These are phyloP conservation scores for Eudorina sp. DNA, from an alignment of 139 green algal genomes.

Conservation along the genomic window DNA sequence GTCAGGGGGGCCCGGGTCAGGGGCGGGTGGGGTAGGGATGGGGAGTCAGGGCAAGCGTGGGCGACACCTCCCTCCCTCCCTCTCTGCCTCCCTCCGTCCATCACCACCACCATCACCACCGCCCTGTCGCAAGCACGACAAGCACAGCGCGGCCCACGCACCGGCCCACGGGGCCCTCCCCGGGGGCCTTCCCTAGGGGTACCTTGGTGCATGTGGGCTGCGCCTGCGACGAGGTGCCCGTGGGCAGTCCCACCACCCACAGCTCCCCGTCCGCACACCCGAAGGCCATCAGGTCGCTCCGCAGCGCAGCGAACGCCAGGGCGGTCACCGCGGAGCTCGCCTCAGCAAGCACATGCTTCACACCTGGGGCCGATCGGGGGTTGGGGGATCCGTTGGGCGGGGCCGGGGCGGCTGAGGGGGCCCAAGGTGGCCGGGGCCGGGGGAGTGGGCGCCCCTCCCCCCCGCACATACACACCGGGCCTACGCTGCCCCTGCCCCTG, in stretches of 20 bases:
- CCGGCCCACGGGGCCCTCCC: neutral
- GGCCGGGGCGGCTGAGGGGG: neutral
- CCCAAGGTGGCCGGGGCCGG: neutral
- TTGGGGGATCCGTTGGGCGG: too few relatives aligned
- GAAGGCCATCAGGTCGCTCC: slow-evolving; percentile 38
- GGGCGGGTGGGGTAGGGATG: neutral
- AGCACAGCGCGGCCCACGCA: neutral
- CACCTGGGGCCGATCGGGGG: neutral
- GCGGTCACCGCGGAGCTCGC: neutral
- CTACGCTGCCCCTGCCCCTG: neutral
- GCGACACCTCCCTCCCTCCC: neutral
- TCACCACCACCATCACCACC: neutral
- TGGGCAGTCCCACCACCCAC: slow-evolving; percentile 21
- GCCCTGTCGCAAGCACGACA: too few relatives aligned
- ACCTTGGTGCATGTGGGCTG: slow-evolving; percentile 27
- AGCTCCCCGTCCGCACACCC: slow-evolving; percentile 30
- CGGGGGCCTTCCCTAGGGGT: too few relatives aligned
- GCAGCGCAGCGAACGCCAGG: slow-evolving; percentile 18
- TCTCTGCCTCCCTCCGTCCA: neutral
- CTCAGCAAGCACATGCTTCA: slow-evolving; percentile 43
- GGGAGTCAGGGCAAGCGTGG: neutral
- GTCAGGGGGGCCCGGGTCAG: neutral
- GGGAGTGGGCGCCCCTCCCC: neutral
- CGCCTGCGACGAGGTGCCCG: neutral
- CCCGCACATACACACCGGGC: neutral